These are phyloP conservation scores for Beta corolliflora DNA, from an alignment of 179 eudicot species.

Conservation along the genomic window DNA sequence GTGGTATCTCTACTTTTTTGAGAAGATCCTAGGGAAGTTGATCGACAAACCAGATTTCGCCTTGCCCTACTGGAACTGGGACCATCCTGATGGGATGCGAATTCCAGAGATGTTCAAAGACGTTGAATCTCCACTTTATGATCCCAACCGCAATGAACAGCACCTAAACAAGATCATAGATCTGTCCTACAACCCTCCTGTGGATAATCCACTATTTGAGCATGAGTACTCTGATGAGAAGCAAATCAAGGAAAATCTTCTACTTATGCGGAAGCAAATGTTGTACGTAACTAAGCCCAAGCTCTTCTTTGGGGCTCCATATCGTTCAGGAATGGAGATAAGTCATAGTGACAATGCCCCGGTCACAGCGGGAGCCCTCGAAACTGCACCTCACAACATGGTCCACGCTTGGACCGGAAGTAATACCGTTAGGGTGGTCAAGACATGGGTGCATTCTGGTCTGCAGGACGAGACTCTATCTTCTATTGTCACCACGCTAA, in stretches of 20 bases:
- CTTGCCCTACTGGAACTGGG: constrained; percentile 24
- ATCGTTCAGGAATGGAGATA: not conserved
- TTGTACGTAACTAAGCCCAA: not conserved
- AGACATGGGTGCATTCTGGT: constrained; percentile 18
- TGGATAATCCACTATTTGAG: too few relatives aligned
- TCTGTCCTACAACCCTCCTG: not conserved
- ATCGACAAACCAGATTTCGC: not conserved
- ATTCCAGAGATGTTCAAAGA: constrained; percentile 7
- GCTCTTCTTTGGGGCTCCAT: not conserved
- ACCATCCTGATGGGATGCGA: constrained; percentile 10
- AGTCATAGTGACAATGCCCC: too few relatives aligned
- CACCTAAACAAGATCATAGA: not conserved
- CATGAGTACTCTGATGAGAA: not conserved
- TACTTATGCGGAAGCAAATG: constrained; percentile 12
- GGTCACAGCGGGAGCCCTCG: constrained; percentile 6
- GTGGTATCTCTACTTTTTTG: constrained; percentile 20
- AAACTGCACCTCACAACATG: not conserved
- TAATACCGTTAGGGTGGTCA: not conserved
- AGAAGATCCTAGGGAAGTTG: constrained; percentile 16
- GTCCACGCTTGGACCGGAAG: constrained; percentile 18
- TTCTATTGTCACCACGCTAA: constrained; percentile 26
- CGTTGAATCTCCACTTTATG: not conserved
- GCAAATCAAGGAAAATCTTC: constrained; percentile 5
- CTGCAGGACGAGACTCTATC: constrained; percentile 11
- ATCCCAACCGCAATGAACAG: not conserved